Percentiles rank a stretch among this genome's conserved stretches.
Evolutionary conservation across 768 basidiomycete species (phyloP).

Genomic region (Leccinum sublutescens): DNA sequence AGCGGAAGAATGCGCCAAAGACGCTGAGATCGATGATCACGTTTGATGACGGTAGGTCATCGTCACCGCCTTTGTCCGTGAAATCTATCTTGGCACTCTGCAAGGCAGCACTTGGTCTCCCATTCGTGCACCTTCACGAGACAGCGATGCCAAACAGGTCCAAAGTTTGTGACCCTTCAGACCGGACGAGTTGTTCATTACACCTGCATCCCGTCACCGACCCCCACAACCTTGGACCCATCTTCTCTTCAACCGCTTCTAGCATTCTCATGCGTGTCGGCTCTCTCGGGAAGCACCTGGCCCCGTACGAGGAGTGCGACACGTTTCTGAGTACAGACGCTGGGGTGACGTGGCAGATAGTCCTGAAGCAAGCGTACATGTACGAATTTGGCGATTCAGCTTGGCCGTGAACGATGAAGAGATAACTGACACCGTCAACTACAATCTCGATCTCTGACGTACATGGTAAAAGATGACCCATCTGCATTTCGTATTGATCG

Average conservation of each 20-base stretch:
- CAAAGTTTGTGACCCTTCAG: slow-evolving; percentile 56
- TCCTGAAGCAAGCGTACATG: slow-evolving; percentile 73
- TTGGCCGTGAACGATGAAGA: slow-evolving; percentile 88
- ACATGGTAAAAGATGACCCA: slow-evolving; percentile 59
- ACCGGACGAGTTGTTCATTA: slow-evolving; percentile 63
- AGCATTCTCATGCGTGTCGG: slow-evolving; percentile 94
- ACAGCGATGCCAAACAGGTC: slow-evolving; percentile 60
- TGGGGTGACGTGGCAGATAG: slow-evolving; percentile 84
- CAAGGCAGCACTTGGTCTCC: slow-evolving; percentile 73
- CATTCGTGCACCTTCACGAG: slow-evolving; percentile 56
- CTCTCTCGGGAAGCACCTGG: slow-evolving; percentile 66
- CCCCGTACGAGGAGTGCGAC: slow-evolving; percentile 81
- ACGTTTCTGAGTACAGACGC: slow-evolving; percentile 93
- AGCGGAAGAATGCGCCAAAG: slow-evolving; percentile 65
- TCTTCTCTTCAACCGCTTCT: slow-evolving; percentile 94
- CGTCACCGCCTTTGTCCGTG: neutral
- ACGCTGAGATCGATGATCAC: slow-evolving; percentile 78
- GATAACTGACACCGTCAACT: slow-evolving; percentile 60
- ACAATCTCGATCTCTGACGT: slow-evolving; percentile 79
- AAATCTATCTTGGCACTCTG: neutral
- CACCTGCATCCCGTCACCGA: slow-evolving; percentile 92
- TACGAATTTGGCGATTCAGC: slow-evolving; percentile 95
- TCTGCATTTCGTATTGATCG: neutral
- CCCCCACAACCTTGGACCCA: slow-evolving; percentile 89
- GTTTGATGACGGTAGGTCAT: slow-evolving; percentile 74